phyloP scores from a whole-genome alignment of 179 eudicot genomes.

The Spinacia oleracea region DNA sequence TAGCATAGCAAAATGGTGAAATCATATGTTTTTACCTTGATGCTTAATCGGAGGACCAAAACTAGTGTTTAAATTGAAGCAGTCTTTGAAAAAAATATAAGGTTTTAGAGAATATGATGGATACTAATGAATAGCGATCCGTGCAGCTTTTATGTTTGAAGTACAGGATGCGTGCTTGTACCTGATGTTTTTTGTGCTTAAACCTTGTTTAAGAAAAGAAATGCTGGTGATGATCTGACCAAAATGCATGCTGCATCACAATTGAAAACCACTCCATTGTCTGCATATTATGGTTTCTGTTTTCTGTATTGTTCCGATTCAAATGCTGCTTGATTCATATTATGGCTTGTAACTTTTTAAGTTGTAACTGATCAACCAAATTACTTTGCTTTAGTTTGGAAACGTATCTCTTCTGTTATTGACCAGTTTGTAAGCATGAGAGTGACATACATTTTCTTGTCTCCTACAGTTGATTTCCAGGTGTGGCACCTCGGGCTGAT shows the following conservation, averaged over 20 bases:
- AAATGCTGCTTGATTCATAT: background rate
- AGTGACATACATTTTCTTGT: constrained; percentile 1
- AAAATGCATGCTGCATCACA: no score
- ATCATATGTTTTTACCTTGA: background rate
- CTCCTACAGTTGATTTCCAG: constrained; percentile 61
- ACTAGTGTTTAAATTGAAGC: background rate
- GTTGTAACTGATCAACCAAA: no score
- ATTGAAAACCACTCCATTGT: no score
- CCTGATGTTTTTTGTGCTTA: background rate
- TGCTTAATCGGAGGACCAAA: background rate
- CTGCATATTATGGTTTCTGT: background rate
- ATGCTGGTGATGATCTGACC: background rate
- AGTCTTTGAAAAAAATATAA: background rate
- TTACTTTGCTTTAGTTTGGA: background rate
- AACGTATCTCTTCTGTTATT: background rate
- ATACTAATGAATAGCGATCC: no score
- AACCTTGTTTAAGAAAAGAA: background rate
- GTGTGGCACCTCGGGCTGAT: constrained; percentile 82
- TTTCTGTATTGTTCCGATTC: background rate
- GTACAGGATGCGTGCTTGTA: background rate
- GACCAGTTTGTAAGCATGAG: background rate
- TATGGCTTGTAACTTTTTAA: background rate
- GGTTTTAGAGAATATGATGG: no score
- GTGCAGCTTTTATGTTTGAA: no score
- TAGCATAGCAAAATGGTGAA: background rate